phyloP scores from a whole-genome alignment of 768 basidiomycete genomes.

The Boletus patriciae region DNA sequence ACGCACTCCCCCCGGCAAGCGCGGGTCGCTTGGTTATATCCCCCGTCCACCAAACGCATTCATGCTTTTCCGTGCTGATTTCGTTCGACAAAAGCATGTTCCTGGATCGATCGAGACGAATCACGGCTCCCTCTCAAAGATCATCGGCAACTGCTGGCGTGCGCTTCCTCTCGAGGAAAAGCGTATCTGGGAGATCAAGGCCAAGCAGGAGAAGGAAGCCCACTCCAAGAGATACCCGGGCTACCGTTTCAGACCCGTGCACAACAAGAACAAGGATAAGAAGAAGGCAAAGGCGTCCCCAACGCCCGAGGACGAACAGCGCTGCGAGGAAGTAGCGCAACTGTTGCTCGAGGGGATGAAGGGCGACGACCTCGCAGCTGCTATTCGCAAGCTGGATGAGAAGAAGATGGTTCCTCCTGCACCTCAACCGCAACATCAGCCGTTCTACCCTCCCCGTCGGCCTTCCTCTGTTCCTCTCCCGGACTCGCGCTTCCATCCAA shows the following conservation, averaged over 20 bases:
- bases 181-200: constrained; percentile 68
- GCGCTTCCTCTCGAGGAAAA: constrained; percentile 70
- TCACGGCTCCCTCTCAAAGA: constrained; percentile 50
- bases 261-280: constrained; percentile 49
- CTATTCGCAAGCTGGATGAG: constrained; percentile 54
- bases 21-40: constrained; percentile 51
- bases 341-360: constrained; percentile 68
- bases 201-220: constrained; percentile 70
- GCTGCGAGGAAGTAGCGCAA: constrained; percentile 56
- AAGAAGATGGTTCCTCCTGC: background rate
- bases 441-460: constrained; percentile 46
- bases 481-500: constrained; percentile 38
- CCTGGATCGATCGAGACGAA: constrained; percentile 52
- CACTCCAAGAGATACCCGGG: constrained; percentile 70
- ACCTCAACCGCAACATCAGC: constrained; percentile 7
- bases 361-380: constrained; percentile 63
- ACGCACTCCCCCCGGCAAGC: constrained; percentile 60
- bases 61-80: constrained; percentile 39
- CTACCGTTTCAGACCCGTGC: constrained; percentile 49
- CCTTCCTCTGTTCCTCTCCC: constrained; percentile 66
- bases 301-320: constrained; percentile 30
- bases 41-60: constrained; percentile 34
- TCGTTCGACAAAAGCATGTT: constrained; percentile 46
- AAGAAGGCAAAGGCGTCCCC: constrained; percentile 31
- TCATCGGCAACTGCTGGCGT: constrained; percentile 62